Conservation (phyloP, 2,329 filamentous ascomycete species). For the Cadophora sp. region DNA sequence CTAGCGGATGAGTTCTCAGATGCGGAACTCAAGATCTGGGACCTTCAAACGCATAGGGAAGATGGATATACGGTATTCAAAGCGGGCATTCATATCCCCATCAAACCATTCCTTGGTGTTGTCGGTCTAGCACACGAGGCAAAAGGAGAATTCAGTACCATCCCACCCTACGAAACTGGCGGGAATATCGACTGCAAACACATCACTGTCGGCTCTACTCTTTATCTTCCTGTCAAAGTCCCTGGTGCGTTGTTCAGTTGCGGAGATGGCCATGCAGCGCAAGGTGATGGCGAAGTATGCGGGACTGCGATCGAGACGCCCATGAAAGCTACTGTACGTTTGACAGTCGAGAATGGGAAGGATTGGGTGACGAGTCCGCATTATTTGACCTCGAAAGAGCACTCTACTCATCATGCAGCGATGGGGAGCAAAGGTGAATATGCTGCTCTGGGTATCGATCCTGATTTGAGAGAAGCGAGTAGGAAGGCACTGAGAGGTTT, state of each 20-base stretch:
- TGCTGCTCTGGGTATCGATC: constrained; percentile 55
- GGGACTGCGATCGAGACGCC: constrained; percentile 63
- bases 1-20: constrained; percentile 55
- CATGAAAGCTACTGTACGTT: constrained; percentile 55
- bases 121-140: constrained; percentile 57
- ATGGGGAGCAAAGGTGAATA: constrained; percentile 50
- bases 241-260: constrained; percentile 59
- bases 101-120: constrained; percentile 59
- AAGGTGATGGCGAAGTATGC: constrained; percentile 62
- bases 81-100: constrained; percentile 55
- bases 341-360: constrained; percentile 55
- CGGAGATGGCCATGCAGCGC: constrained; percentile 60
- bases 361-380: constrained; percentile 56
- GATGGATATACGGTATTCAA: constrained; percentile 54
- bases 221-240: constrained; percentile 58
- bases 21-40: constrained; percentile 56
- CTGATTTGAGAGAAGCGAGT: constrained; percentile 55
- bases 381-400: constrained; percentile 47
- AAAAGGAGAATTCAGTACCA: constrained; percentile 54
- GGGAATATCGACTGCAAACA: constrained; percentile 63
- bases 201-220: constrained; percentile 52
- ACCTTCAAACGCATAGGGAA: constrained; percentile 47
- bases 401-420: constrained; percentile 35
- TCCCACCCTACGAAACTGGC: constrained; percentile 58
- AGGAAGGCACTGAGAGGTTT: constrained; percentile 56